Evolutionary conservation across 768 basidiomycete species (phyloP).

Genomic region (Xerocomellus intermedius): DNA sequence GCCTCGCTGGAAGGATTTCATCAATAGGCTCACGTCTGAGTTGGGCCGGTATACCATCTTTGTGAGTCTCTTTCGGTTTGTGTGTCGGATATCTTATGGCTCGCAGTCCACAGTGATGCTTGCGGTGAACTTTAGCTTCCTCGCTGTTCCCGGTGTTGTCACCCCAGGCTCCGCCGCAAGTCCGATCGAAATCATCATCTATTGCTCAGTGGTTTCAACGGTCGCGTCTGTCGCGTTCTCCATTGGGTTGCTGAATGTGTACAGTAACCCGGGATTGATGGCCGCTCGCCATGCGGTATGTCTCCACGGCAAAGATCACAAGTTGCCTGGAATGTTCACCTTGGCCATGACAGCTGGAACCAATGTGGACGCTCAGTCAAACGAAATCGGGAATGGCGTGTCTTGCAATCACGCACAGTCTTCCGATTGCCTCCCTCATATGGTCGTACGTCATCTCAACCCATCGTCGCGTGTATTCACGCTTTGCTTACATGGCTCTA

Average conservation of each 20-base stretch:
- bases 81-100: not conserved
- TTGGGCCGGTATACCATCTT: slow-evolving; percentile 13
- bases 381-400: slow-evolving; percentile 1
- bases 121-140: slow-evolving; percentile 16
- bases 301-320: not conserved
- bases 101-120: slow-evolving; percentile 18
- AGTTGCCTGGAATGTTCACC: not conserved
- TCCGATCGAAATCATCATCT: slow-evolving; percentile 8
- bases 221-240: slow-evolving; percentile 15
- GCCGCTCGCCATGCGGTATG: slow-evolving; percentile 7
- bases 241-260: slow-evolving; percentile 7
- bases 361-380: slow-evolving; percentile 3
- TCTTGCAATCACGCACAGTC: slow-evolving; percentile 16
- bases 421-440: slow-evolving; percentile 10
- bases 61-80: not conserved
- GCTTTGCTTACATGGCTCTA: not conserved
- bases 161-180: not conserved
- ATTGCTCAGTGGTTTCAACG: slow-evolving; percentile 12
- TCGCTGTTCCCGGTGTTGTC: slow-evolving; percentile 9
- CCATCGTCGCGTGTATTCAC: not conserved
- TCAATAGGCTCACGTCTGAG: slow-evolving; percentile 7
- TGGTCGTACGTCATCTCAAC: slow-evolving; percentile 13
- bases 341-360: not conserved
- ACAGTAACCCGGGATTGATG: slow-evolving; percentile 6
- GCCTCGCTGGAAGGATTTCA: slow-evolving; percentile 12